phyloP scores from a whole-genome alignment of 805 yeast genomes.

The Ogataea pilisensis region DNA sequence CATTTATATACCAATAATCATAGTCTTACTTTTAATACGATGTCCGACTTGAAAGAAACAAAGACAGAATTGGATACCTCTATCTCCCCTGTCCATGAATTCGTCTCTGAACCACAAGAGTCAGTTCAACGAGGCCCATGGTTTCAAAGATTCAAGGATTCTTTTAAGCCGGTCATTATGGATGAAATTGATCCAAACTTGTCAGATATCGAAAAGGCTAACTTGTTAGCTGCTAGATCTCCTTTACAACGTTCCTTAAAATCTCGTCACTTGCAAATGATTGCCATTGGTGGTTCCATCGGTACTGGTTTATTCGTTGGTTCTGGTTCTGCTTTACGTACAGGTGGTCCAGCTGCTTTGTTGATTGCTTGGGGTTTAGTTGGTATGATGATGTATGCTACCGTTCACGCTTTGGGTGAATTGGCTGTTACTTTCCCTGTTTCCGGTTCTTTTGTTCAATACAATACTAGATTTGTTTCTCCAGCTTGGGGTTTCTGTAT shows the following conservation, averaged over 20 bases:
- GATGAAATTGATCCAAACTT: constrained; percentile 38
- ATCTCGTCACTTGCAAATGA: constrained; percentile 71
- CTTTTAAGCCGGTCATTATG: constrained; percentile 17
- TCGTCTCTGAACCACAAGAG: constrained; percentile 29
- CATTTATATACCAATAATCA: too few species aligned
- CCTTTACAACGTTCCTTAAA: constrained; percentile 47
- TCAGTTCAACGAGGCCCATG: not conserved
- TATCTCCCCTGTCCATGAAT: not conserved
- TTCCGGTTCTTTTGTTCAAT: constrained; percentile 59
- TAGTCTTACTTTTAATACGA: too few species aligned
- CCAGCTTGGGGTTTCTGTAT: constrained; percentile 59
- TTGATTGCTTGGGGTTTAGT: constrained; percentile 56
- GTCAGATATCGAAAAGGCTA: constrained; percentile 37
- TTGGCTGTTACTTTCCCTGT: constrained; percentile 59
- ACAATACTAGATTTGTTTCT: constrained; percentile 55
- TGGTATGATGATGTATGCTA: constrained; percentile 57
- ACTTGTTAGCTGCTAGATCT: constrained; percentile 38
- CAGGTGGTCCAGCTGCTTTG: constrained; percentile 74
- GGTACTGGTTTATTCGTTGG: constrained; percentile 84
- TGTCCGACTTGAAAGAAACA: not conserved
- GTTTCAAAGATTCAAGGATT: constrained; percentile 16
- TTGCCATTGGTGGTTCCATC: constrained; percentile 79
- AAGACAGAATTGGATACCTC: not conserved
- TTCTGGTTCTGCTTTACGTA: constrained; percentile 54
- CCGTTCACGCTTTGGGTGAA: constrained; percentile 65